These are phyloP conservation scores for Tanacetum coccineum DNA, from an alignment of 129 eudicot genomes.

Conservation along the genomic window DNA sequence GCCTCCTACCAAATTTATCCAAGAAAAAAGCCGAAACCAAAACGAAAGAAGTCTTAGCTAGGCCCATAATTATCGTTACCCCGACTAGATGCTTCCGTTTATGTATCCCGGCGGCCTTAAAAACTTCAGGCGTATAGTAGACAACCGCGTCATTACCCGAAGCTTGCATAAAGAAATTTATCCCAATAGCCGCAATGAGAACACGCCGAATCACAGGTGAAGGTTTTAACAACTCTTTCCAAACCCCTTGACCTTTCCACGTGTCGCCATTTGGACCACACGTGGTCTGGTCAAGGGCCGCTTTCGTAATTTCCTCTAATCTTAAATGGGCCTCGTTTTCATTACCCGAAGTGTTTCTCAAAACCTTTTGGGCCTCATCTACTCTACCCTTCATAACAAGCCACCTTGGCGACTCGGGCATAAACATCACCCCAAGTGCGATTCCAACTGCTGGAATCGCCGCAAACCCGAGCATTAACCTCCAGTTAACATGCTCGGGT, in stretches of 20 bases:
- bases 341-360: slow-evolving; percentile 39
- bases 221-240: slow-evolving; percentile 66
- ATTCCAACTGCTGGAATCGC: slow-evolving; percentile 61
- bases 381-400: slow-evolving; percentile 63
- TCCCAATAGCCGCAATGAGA: slow-evolving; percentile 70
- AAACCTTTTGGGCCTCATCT: slow-evolving; percentile 44
- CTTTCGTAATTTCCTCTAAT: slow-evolving; percentile 50
- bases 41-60: slow-evolving; percentile 59
- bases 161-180: slow-evolving; percentile 93
- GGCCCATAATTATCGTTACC: slow-evolving; percentile 79
- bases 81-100: slow-evolving; percentile 43
- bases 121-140: slow-evolving; percentile 77
- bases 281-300: slow-evolving; percentile 26
- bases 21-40: slow-evolving; percentile 62
- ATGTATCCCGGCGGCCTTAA: slow-evolving; percentile 56
- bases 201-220: slow-evolving; percentile 45
- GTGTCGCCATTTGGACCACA: slow-evolving; percentile 12
- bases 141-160: slow-evolving; percentile 93
- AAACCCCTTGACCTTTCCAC: slow-evolving; percentile 64
- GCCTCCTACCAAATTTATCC: slow-evolving; percentile 77
- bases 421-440: slow-evolving; percentile 50
- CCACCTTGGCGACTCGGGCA: slow-evolving; percentile 99
- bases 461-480: slow-evolving; percentile 78
- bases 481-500: slow-evolving; percentile 51
- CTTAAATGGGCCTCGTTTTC: slow-evolving; percentile 56